Evolutionary conservation across 1,139 yeast species (phyloP), one percentile per base, ranked within the genome.

Genomic region (Sugiyamaella neomexicana): DNA sequence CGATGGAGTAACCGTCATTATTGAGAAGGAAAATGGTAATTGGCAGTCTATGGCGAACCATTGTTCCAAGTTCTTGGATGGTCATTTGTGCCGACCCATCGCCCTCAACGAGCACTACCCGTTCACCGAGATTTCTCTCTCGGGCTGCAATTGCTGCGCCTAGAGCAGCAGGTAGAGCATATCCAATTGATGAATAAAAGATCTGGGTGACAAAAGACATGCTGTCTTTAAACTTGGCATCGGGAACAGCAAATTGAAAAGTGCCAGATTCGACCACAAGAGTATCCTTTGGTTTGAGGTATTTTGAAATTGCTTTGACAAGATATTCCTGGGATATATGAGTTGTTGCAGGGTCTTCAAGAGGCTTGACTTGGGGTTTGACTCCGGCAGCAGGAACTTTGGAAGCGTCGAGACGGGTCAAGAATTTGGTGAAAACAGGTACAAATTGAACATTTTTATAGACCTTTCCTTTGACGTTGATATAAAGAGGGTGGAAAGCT

Each of bases 1-100:
- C 97, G 54, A 89, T 88, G 0, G 95, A 85, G 72, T 89, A 90
- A 0, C 97, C 97, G 55, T 80, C 80, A 69, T 90, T 90, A 72
- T 89, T 90, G 70, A 89, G 74, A 55, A 89, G 69, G 60, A 88
- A 76, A 29, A 90, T 77, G 46, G 85, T 79, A 20, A 91, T 86
- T 15, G 79, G 78, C 36, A 85, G 74, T 27, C 77, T 75, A 61
- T 80, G 76, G 55, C 90, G 79, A 48, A 86, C 71, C 67, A 79
- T 83, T 25, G 89, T 81, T 1, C 93, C 81, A 48, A 89, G 71
- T 68, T 89, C 97, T 62, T 72, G 76, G 46, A 85, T 78, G 1
- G 96, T 88, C 95, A 89, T 86, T 72, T 88, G 95, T 1, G 96
- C 89, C 7, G 95, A 84, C 1, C 97, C 97, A 66, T 90, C 97